Evolutionary conservation across 345 rosid species (phyloP).

Genomic region (Erodium maritimum): DNA sequence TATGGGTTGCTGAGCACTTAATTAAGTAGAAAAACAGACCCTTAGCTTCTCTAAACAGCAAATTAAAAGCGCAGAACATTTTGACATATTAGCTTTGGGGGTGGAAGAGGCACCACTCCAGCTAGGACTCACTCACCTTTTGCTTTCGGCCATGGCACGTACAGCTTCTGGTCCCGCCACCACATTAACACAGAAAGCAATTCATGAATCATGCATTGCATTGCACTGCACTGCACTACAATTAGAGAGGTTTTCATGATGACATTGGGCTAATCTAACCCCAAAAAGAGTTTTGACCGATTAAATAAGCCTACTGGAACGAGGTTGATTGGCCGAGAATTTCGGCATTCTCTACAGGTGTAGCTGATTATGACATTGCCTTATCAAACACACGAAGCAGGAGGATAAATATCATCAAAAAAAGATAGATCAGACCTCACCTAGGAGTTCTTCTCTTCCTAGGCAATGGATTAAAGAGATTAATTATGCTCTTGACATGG

Average conservation of each 20-base stretch:
- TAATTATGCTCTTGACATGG: too few species aligned
- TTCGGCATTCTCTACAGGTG: not conserved
- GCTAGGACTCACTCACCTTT: constrained; percentile 4
- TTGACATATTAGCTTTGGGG: not conserved
- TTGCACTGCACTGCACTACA: constrained; percentile 4
- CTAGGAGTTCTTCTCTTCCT: not conserved
- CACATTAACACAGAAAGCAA: not conserved
- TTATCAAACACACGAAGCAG: not conserved
- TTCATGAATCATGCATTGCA: not conserved
- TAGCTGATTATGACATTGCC: not conserved
- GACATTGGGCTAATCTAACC: constrained; percentile 1
- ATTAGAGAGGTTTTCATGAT: constrained; percentile 8
- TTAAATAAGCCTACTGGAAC: constrained; percentile 14
- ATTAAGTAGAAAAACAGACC: not conserved
- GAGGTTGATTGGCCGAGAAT: not conserved
- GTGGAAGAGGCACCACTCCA: too few species aligned
- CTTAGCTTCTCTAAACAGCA: not conserved
- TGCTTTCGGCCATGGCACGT: constrained; percentile 12
- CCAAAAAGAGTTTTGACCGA: not conserved
- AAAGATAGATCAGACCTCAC: not conserved
- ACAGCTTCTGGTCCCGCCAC: not conserved
- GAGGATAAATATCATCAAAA: not conserved
- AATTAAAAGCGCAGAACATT: constrained; percentile 4
- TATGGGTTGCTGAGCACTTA: constrained; percentile 1
- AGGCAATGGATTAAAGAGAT: too few species aligned